These are phyloP conservation scores for Saccharomyces hybrid DNA, from an alignment of 1,139 yeast genomes.

Conservation along the genomic window DNA sequence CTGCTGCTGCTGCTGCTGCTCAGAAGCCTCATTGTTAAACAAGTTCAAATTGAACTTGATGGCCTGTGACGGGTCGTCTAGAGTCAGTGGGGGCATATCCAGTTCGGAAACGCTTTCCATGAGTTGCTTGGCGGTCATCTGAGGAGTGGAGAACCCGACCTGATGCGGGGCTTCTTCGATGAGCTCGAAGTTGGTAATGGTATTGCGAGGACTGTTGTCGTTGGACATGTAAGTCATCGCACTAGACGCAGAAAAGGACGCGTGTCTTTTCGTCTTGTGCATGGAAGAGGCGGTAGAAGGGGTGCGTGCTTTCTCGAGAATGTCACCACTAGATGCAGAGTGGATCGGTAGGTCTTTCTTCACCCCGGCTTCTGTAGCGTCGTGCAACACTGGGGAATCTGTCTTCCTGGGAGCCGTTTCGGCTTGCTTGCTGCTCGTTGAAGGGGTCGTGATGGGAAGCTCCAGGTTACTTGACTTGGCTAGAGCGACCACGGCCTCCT, in stretches of 20 bases:
- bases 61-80: neutral
- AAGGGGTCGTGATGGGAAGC: neutral
- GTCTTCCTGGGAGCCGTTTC: neutral
- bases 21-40: conserved; percentile 7
- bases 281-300: conserved; percentile 10
- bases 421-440: neutral
- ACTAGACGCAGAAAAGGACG: conserved; percentile 76
- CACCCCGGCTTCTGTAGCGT: neutral
- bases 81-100: conserved; percentile 29
- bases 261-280: conserved; percentile 43
- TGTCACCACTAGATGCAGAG: neutral
- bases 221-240: conserved; percentile 57
- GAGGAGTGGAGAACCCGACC: conserved; percentile 77
- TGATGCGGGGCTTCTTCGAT: conserved; percentile 40
- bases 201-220: conserved; percentile 35
- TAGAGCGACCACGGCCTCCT: conserved; percentile 8
- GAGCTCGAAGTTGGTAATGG: conserved; percentile 12
- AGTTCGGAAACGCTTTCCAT: conserved; percentile 32
- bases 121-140: conserved; percentile 39
- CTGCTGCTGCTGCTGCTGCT: neutral
- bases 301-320: neutral
- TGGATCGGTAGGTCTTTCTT: neutral
- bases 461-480: conserved; percentile 8
- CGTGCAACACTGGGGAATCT: neutral
- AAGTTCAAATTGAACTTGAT: conserved; percentile 11